Conservation (phyloP, 2,329 filamentous ascomycete species). For the Seiridium unicorne region DNA sequence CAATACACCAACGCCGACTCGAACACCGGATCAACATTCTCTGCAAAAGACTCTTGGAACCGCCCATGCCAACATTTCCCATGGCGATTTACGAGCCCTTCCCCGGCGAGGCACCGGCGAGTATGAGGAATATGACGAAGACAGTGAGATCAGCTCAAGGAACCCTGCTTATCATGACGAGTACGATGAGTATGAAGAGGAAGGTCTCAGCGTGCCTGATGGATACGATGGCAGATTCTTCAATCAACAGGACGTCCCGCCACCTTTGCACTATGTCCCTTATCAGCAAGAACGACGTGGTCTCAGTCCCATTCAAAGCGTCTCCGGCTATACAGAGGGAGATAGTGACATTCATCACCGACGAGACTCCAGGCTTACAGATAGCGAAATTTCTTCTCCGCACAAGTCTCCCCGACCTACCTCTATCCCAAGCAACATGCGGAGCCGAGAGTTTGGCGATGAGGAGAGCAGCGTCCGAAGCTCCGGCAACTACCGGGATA, state of each 20-base stretch:
- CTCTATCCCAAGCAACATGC: constrained; percentile 54
- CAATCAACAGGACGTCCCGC: constrained; percentile 61
- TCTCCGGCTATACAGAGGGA: constrained; percentile 79
- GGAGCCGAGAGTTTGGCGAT: constrained; percentile 52
- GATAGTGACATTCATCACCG: constrained; percentile 57
- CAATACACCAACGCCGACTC: constrained; percentile 58
- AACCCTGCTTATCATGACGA: constrained; percentile 31
- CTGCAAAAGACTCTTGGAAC: constrained; percentile 60
- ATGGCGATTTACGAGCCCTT: constrained; percentile 55
- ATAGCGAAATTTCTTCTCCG: constrained; percentile 58
- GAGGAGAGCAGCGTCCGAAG: constrained; percentile 56
- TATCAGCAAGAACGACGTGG: constrained; percentile 69
- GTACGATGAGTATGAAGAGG: constrained; percentile 42
- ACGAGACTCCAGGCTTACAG: constrained; percentile 55
- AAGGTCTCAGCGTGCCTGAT: constrained; percentile 31
- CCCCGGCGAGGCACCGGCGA: constrained; percentile 44
- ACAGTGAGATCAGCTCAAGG: constrained; percentile 43
- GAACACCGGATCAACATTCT: constrained; percentile 43
- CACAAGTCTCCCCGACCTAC: constrained; percentile 53
- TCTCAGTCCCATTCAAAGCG: constrained; percentile 87
- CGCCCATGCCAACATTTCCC: constrained; percentile 63
- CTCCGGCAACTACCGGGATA: constrained; percentile 53
- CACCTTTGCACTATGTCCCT: constrained; percentile 64
- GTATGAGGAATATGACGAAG: constrained; percentile 46
- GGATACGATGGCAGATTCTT: constrained; percentile 48